Evolutionary conservation across 768 basidiomycete species (phyloP).

Genomic region (Russula brevipes): DNA sequence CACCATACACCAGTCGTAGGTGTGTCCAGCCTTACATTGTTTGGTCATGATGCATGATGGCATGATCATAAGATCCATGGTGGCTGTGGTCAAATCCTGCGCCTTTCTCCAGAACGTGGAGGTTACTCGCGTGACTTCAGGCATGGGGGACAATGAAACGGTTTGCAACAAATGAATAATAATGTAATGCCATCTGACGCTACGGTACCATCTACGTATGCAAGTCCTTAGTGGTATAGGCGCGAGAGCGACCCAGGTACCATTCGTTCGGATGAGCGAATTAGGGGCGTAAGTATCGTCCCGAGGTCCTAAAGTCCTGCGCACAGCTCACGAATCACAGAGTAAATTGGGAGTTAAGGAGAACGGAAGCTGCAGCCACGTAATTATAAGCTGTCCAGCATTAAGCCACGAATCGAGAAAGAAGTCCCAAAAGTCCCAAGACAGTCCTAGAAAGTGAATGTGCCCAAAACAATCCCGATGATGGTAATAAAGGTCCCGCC

Average conservation of each 20-base stretch:
- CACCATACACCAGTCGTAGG: too few species aligned
- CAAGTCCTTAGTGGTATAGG: not conserved
- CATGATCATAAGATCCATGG: too few species aligned
- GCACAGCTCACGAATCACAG: not conserved
- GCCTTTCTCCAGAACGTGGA: too few species aligned
- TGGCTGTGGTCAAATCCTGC: too few species aligned
- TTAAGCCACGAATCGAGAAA: not conserved
- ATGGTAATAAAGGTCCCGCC: not conserved
- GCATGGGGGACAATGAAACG: too few species aligned
- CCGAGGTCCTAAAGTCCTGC: not conserved
- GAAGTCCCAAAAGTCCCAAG: not conserved
- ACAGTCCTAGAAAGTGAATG: constrained; percentile 5
- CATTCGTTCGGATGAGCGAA: not conserved
- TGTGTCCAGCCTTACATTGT: too few species aligned
- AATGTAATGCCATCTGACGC: not conserved
- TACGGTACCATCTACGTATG: not conserved
- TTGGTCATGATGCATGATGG: too few species aligned
- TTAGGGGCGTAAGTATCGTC: not conserved
- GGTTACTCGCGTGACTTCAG: too few species aligned
- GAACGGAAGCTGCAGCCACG: not conserved
- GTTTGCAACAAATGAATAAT: not conserved
- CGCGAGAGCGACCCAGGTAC: not conserved
- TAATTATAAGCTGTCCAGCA: not conserved
- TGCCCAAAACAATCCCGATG: not conserved
- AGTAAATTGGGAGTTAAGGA: not conserved